Conservation (phyloP, 2,329 filamentous ascomycete species). For the Aspergillus arachidicola region DNA sequence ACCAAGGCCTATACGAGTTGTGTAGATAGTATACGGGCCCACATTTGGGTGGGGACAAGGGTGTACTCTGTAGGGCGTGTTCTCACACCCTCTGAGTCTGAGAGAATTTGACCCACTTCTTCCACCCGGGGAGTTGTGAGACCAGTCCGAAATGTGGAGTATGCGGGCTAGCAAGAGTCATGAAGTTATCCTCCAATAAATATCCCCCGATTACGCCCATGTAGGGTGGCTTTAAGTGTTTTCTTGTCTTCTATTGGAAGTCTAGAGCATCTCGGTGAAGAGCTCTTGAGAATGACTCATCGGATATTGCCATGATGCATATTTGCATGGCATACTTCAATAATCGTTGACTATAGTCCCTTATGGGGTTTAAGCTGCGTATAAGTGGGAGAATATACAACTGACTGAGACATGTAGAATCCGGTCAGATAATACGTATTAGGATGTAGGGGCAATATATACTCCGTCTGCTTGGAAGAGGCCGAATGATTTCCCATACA, state of each 20-base stretch:
- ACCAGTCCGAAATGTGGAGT: not conserved
- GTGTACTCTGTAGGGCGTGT: not conserved
- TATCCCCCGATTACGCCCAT: not conserved
- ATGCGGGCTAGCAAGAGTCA: not conserved
- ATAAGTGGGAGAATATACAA: not conserved
- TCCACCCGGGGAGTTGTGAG: not conserved
- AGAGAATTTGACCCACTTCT: not conserved
- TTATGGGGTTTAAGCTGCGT: not conserved
- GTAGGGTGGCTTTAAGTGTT: not conserved
- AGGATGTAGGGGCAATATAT: not conserved
- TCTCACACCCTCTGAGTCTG: not conserved
- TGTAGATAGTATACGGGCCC: not conserved
- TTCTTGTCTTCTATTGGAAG: not conserved
- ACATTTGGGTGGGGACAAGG: not conserved
- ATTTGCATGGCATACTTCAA: not conserved
- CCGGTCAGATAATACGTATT: not conserved
- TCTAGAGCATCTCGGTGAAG: not conserved
- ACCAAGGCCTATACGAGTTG: not conserved
- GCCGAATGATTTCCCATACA: no score
- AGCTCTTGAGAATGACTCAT: not conserved
- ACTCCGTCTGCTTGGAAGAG: not conserved
- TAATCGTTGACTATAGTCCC: not conserved
- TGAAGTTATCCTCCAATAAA: not conserved
- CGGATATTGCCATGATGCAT: not conserved
- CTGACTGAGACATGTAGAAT: not conserved